Evolutionary conservation across 1,284 basidiomycete genomes (phyloP).

Genomic region (Pseudozyma thailandica): DNA sequence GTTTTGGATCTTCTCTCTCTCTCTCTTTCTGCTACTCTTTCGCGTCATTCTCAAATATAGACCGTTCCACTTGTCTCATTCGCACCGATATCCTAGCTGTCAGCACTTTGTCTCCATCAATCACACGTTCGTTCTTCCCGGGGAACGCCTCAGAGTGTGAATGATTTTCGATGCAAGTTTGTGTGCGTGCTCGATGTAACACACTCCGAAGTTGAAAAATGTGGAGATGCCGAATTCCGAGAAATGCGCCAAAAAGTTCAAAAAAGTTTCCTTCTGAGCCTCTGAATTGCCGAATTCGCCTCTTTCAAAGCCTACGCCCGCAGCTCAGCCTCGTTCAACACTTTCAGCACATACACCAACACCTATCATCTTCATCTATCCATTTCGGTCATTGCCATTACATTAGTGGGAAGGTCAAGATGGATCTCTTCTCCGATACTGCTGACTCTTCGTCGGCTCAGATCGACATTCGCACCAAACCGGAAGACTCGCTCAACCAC

Average conservation of each 20-base stretch:
- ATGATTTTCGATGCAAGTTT: background rate
- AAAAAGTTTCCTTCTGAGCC: conserved; percentile 17
- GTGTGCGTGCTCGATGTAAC: conserved; percentile 4
- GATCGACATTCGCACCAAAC: conserved; percentile 41
- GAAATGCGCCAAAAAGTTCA: conserved; percentile 8
- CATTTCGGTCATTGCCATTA: no score
- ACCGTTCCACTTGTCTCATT: background rate
- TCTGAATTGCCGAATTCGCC: background rate
- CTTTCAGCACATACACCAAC: background rate
- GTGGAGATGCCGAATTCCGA: conserved; percentile 5
- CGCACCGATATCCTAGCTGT: background rate
- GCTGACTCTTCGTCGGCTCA: no score
- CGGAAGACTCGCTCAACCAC: conserved; percentile 49
- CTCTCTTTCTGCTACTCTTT: background rate
- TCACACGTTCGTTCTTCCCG: background rate
- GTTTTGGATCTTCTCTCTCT: background rate
- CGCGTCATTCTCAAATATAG: background rate
- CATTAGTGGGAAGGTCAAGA: conserved; percentile 3
- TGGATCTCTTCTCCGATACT: conserved; percentile 40
- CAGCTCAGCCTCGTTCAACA: background rate
- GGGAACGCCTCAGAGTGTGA: no score
- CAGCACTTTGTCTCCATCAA: background rate
- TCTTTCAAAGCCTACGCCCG: background rate
- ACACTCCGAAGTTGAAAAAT: background rate
- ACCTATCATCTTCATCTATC: background rate